Evolutionary conservation across 768 basidiomycete genomes (phyloP), one percentile per base, ranked within the genome.

Genomic region (Nevesoporus exiguus): DNA sequence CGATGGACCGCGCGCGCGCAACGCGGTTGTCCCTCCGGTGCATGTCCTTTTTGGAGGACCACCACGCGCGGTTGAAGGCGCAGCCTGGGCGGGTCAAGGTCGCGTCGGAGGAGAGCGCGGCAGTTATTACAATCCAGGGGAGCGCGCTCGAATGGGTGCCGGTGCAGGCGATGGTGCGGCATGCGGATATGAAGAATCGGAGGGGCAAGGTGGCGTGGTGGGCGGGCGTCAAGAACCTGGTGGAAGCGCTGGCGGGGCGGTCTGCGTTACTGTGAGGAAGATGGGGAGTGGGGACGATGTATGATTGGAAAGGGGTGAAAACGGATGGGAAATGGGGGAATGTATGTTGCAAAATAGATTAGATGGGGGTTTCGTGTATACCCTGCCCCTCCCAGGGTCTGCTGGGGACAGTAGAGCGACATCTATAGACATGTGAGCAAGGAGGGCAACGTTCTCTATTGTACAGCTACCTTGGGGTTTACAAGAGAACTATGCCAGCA

Each of bases 151-250:
- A 83, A 58, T 93, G 93, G 83, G 89, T 93, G 2, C 82, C 89
- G 0, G 90, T 95, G 56, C 77, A 80, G 56, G 91, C 91, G 62
- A 91, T 98, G 82, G 75, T 89, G 51, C 75, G 76, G 55, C 86
- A 92, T 45, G 90, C 96, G 22, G 95, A 99, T 72, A 91, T 96
- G 87, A 84, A 81, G 76, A 84, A 93, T 68, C 78, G 96, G 55
- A 72, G 93, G 55, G 94, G 92, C 0, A 89, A 83, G 67, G 71
- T 74, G 25, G 72, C 76, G 48, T 93, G 93, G 91, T 98, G 95
- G 95, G 72, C 70, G 17, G 77, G 73, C 13, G 72, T 86, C 49
- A 86, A 83, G 66, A 76, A 78, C 19, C 71, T 97, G 51, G 85
- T 83, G 10, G 93, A 96, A 72, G 77, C 80, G 40, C 73, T 98